A percentile compares a stretch with the other conserved stretches of the same genome.
Evolutionary conservation across 108 stramenopile species (phyloP).

Genomic region (Cyclostephanos tholiformis): DNA sequence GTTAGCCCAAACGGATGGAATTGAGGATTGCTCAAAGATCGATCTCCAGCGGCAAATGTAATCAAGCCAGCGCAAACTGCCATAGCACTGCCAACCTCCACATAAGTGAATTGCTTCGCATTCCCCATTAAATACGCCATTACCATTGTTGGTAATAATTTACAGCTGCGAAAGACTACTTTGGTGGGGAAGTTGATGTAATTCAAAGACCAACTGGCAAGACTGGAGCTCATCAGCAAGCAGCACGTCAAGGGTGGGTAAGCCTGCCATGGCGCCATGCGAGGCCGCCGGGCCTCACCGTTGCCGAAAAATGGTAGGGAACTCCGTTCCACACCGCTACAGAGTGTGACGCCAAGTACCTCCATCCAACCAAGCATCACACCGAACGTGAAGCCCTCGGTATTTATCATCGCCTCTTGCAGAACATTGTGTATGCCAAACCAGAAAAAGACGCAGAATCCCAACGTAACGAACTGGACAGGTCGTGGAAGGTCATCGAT

Average conservation of each 20-base stretch:
- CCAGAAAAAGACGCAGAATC: conserved; percentile 73
- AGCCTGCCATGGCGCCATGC: conserved; percentile 76
- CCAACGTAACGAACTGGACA: conserved; percentile 35
- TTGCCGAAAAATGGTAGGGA: conserved; percentile 49
- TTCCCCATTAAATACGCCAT: conserved; percentile 85
- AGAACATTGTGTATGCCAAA: conserved; percentile 91
- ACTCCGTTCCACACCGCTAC: conserved; percentile 74
- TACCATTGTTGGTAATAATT: conserved; percentile 93
- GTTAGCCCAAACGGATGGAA: conserved; percentile 89
- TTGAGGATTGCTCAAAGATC: conserved; percentile 71
- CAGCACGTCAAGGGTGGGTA: conserved; percentile 86
- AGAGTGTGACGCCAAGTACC: conserved; percentile 89
- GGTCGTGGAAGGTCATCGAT: conserved; percentile 35
- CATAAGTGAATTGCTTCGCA: conserved; percentile 64
- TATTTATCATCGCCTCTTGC: conserved; percentile 92
- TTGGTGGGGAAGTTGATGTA: conserved; percentile 98
- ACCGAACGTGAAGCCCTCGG: conserved; percentile 81
- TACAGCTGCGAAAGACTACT: conserved; percentile 92
- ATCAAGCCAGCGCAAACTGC: conserved; percentile 90
- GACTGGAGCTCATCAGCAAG: conserved; percentile 83
- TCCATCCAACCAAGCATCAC: conserved; percentile 95
- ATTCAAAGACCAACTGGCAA: conserved; percentile 88
- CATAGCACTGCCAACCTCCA: conserved; percentile 87
- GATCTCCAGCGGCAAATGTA: conserved; percentile 92
- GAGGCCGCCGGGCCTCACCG: conserved; percentile 57